Evolutionary conservation across 2,329 filamentous ascomycete species (phyloP), one percentile per base, ranked within the genome.

Genomic region (Scopulariopsis brevicaulis): DNA sequence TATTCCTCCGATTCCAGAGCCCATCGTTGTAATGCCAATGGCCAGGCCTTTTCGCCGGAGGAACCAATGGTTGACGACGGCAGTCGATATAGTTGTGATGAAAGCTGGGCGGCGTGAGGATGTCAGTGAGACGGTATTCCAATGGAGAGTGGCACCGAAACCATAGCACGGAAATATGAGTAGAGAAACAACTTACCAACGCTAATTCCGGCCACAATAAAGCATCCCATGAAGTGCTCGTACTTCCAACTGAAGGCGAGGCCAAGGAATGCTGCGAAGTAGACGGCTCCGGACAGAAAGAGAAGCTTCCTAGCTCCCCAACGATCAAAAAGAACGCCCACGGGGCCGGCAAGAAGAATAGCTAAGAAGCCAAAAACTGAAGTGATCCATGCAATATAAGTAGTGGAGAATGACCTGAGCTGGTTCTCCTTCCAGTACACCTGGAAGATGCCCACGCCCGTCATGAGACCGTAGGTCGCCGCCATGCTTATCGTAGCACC

Each of bases 381-480:
- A 65, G 93, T 91, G 62, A 96, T 89, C 90, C 90, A 96, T 20
- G 88, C 88, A 55, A 91, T 85, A 55, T 81, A 77, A 2, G 84
- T 84, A 11, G 85, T 77, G 56, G 73, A 80, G 68, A 90, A 85
- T 22, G 78, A 72, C 20, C 73, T 74, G 20, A 96, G 78, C 65
- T 94, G 89, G 67, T 95, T 76, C 22, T 77, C 80, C 34, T 82
- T 77, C 61, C 94, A 81, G 70, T 93, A 93, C 15, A 86, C 82
- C 71, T 93, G 85, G 70, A 92, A 88, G 1, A 86, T 85, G 37
- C 86, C 88, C 18, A 88, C 77, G 60, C 81, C 82, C 69, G 88
- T 88, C 76, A 90, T 84, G 64, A 90, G 76, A 0, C 89, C 89
- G 60, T 90, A 85, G 7, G 82, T 80, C 8, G 84, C 85, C 58